A percentile compares a stretch with the other conserved stretches of the same genome.
Conservation (phyloP, 2,329 filamentous ascomycete genomes). For the Coniochaeta ligniaria region DNA sequence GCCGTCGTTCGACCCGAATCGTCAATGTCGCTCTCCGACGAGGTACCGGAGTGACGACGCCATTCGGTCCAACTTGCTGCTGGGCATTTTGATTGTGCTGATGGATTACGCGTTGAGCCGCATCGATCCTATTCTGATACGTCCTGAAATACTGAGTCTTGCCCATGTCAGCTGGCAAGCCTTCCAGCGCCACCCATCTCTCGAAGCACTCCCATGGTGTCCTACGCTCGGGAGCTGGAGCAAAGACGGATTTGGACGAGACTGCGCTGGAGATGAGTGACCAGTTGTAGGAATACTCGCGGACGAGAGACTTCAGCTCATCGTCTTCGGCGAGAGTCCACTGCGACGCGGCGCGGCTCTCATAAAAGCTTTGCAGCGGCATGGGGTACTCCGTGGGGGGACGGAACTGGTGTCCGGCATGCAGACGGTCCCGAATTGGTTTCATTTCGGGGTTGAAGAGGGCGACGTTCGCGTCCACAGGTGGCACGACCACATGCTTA, state of each 20-base stretch:
- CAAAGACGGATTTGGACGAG: constrained; percentile 64
- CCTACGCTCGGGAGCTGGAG: constrained; percentile 80
- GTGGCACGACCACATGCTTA: constrained; percentile 40
- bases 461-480: constrained; percentile 70
- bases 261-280: constrained; percentile 83
- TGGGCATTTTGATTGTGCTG: constrained; percentile 43
- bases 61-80: constrained; percentile 24
- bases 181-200: constrained; percentile 88
- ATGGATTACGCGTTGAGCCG: constrained; percentile 47
- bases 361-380: constrained; percentile 86
- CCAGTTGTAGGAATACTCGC: constrained; percentile 97
- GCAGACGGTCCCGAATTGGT: constrained; percentile 78
- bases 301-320: constrained; percentile 74
- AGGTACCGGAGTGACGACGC: constrained; percentile 40
- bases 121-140: constrained; percentile 54
- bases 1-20: constrained; percentile 76
- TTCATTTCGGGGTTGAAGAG: constrained; percentile 88
- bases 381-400: constrained; percentile 88
- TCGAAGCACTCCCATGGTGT: constrained; percentile 99
- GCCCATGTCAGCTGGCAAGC: constrained; percentile 84
- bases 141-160: constrained; percentile 92
- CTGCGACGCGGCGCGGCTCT: constrained; percentile 77
- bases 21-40: constrained; percentile 70
- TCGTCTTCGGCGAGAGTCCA: constrained; percentile 91
- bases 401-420: constrained; percentile 86